phyloP scores from a whole-genome alignment of 2,329 filamentous ascomycete species.

The Talaromyces sp. region DNA sequence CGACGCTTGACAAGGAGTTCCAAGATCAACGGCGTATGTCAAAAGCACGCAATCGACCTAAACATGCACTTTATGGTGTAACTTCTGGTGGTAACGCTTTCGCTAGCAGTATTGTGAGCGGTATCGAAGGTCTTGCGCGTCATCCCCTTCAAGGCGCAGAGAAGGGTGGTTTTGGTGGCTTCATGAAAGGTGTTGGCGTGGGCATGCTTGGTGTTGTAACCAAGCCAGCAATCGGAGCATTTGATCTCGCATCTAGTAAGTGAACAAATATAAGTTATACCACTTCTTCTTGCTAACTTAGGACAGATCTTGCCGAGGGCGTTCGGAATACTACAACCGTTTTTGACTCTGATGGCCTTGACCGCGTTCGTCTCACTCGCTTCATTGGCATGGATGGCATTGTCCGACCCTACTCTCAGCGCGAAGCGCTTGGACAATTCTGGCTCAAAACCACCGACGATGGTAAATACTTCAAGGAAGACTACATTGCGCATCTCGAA shows the following conservation, averaged over 20 bases:
- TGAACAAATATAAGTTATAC: neutral
- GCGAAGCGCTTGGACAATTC: constrained; percentile 93
- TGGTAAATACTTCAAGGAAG: constrained; percentile 94
- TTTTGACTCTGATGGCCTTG: constrained; percentile 90
- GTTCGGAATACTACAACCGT: constrained; percentile 98
- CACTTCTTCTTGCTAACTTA: constrained; percentile 8
- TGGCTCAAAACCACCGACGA: constrained; percentile 99
- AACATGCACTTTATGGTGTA: constrained; percentile 95
- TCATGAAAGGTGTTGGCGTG: constrained; percentile 97
- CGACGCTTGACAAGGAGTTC: constrained; percentile 97
- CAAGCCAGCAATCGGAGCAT: constrained; percentile 93
- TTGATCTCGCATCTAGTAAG: constrained; percentile 84
- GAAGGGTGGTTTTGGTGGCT: constrained; percentile 87
- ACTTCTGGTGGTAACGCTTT: constrained; percentile 94
- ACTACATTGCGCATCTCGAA: constrained; percentile 95
- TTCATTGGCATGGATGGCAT: constrained; percentile 92
- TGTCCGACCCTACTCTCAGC: constrained; percentile 88
- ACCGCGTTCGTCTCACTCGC: constrained; percentile 87
- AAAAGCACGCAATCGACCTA: constrained; percentile 85
- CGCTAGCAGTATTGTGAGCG: constrained; percentile 85
- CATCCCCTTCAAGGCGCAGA: constrained; percentile 95
- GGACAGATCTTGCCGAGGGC: constrained; percentile 76
- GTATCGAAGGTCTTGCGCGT: constrained; percentile 85
- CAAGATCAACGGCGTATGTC: constrained; percentile 95
- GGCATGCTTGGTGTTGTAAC: constrained; percentile 91